A percentile compares a stretch with the other conserved stretches of the same genome.
phyloP scores from a whole-genome alignment of 139 green algal genomes.

The Chlamydomonas applanata region DNA sequence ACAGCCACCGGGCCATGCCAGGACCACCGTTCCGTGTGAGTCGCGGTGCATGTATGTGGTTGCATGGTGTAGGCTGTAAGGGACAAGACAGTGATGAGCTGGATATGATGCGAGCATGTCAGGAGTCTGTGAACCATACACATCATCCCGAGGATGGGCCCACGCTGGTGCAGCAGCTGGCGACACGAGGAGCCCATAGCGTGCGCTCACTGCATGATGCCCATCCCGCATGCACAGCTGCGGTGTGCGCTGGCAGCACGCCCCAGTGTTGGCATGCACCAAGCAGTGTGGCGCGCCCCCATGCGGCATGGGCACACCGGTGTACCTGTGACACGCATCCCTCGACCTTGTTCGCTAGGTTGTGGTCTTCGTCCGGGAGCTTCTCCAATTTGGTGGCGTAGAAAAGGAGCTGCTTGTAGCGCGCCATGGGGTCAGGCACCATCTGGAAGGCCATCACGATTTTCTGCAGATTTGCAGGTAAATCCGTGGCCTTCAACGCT shows the following conservation, averaged over 20 bases:
- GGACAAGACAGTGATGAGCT: no score
- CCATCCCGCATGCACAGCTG: neutral
- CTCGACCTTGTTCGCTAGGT: conserved; percentile 89
- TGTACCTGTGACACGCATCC: conserved; percentile 79
- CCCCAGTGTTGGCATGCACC: neutral
- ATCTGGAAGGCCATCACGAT: conserved; percentile 80
- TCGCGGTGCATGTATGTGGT: neutral
- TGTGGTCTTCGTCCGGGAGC: conserved; percentile 66
- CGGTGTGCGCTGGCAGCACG: no score
- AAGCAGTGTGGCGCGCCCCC: no score
- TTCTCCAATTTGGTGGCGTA: conserved; percentile 90
- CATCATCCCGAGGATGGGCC: no score
- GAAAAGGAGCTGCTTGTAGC: conserved; percentile 98
- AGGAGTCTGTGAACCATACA: no score
- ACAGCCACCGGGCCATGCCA: no score
- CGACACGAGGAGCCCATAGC: neutral
- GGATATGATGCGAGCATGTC: no score
- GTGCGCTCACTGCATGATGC: neutral
- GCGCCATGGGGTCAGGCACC: conserved; percentile 77
- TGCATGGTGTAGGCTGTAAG: conserved; percentile 5
- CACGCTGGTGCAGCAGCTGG: no score
- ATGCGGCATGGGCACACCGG: neutral
- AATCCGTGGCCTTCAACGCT: conserved; percentile 29
- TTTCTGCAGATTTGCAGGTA: conserved; percentile 67
- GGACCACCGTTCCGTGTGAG: no score